phyloP scores from a whole-genome alignment of 2,329 filamentous ascomycete species.

The Botrytis paeoniae region DNA sequence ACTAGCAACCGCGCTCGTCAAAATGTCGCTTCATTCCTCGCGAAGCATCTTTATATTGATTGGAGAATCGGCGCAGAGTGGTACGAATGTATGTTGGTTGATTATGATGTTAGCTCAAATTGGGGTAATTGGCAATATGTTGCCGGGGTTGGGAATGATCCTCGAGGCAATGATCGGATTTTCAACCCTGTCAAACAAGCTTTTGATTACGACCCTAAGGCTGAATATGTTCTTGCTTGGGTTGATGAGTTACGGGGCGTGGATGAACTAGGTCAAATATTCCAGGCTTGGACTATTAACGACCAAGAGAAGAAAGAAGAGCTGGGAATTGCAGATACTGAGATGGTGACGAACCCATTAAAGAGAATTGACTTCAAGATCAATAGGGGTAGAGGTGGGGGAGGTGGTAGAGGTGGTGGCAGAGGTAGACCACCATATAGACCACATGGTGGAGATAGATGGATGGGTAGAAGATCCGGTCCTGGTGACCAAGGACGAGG shows the following conservation, averaged over 20 bases:
- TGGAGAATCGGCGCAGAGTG: constrained; percentile 81
- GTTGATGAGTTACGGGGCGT: constrained; percentile 62
- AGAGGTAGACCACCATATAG: constrained; percentile 16
- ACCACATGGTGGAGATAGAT: constrained; percentile 6
- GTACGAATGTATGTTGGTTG: constrained; percentile 72
- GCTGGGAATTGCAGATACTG: constrained; percentile 53
- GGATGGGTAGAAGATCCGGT: constrained; percentile 5
- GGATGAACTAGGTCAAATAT: constrained; percentile 49
- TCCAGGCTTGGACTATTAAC: constrained; percentile 65
- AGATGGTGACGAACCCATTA: constrained; percentile 66
- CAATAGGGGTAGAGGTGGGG: constrained; percentile 34
- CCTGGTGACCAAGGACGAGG: constrained; percentile 14
- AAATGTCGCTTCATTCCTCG: constrained; percentile 71
- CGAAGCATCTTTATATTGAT: constrained; percentile 71
- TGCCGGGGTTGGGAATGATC: constrained; percentile 76
- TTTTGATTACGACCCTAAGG: constrained; percentile 70
- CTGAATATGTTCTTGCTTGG: constrained; percentile 70
- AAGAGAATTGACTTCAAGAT: constrained; percentile 63
- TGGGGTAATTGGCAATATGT: constrained; percentile 86
- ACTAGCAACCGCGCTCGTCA: constrained; percentile 74
- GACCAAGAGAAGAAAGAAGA: constrained; percentile 54
- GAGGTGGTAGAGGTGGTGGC: constrained; percentile 14
- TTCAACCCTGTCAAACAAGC: constrained; percentile 83
- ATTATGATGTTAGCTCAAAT: constrained; percentile 74
- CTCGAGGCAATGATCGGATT: constrained; percentile 62